These are phyloP conservation scores for Gymnopilus junonius DNA, from an alignment of 768 basidiomycete genomes.

Conservation along the genomic window DNA sequence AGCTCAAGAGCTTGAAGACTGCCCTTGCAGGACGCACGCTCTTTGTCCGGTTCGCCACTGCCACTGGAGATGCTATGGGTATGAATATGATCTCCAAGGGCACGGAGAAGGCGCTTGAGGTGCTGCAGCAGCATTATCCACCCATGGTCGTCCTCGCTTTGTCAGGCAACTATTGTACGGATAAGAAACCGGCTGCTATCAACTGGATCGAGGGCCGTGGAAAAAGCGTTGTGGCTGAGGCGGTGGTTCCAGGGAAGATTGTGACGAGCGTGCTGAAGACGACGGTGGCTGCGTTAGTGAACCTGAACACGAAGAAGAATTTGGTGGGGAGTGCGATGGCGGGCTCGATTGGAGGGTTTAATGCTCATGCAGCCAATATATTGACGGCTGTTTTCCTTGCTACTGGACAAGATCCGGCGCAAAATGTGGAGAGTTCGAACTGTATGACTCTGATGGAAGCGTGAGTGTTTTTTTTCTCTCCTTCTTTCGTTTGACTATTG, in stretches of 20 bases:
- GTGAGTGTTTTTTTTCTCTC: slow-evolving; percentile 53
- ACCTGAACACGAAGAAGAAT: slow-evolving; percentile 97
- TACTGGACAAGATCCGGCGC: slow-evolving; percentile 98
- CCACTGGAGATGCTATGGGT: slow-evolving; percentile 98
- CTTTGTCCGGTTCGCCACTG: slow-evolving; percentile 91
- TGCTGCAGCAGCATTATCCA: slow-evolving; percentile 79
- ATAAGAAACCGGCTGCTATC: slow-evolving; percentile 99
- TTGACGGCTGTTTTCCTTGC: slow-evolving; percentile 95
- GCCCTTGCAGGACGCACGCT: slow-evolving; percentile 93
- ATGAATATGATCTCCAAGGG: slow-evolving; percentile 99
- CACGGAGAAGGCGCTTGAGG: slow-evolving; percentile 91
- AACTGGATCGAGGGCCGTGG: slow-evolving; percentile 99
- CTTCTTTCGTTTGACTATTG: neutral
- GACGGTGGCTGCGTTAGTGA: slow-evolving; percentile 86
- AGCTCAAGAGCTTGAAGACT: slow-evolving; percentile 82
- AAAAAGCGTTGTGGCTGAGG: slow-evolving; percentile 97
- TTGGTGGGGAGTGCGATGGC: slow-evolving; percentile 98
- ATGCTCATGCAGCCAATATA: slow-evolving; percentile 98
- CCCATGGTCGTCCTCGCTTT: slow-evolving; percentile 91
- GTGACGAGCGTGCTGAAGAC: slow-evolving; percentile 95
- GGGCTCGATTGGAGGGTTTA: slow-evolving; percentile 96
- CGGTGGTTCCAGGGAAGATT: slow-evolving; percentile 85
- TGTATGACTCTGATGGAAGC: slow-evolving; percentile 99
- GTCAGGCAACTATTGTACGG: slow-evolving; percentile 98
- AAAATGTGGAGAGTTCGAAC: slow-evolving; percentile 98